Base-by-base conservation (phyloP, 805 yeast species). In the Yarrowia sp. region DNA sequence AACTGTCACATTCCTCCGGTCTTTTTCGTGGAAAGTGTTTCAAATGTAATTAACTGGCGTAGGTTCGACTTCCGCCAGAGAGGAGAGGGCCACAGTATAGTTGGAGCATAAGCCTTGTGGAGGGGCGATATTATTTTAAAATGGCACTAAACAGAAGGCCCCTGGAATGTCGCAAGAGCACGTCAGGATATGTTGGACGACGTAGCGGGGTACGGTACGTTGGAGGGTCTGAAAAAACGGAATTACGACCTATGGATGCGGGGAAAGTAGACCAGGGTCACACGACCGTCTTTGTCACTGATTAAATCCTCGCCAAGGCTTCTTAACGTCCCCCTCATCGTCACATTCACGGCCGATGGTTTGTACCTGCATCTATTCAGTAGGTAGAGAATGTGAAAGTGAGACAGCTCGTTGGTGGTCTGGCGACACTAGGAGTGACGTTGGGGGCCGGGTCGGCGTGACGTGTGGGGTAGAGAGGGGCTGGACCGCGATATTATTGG, bases 281-380 rank as follows among this genome's bases (percentile, higher is more conserved):
- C 30, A 24, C 30, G 30, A 24, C 30, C 30, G 30, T 1, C 30
- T 24, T 24, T 24, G 30, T 24, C 30, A 24, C 6, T 7, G 30
- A 24, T 24, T 24, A 0, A 24, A 24, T 24, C 30, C 3, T 24
- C 30, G 30, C 30, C 30, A 24, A 12, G n/a, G 8, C 42, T 39
- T 6, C 42, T 39, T 3, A 14, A 39, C 42, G 42, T 39, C 30
- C 42, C 14, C 42, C n/a, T 39, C n/a, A 12, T 13, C 17, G 12
- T 43, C 46, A 43, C 46, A 43, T 43, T 43, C 46, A 43, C 46
- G 14, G 24, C 9, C 24, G 14, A 43, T 43, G 17, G 50, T 20
- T 24, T 49, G 55, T 49, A 49, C 55, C 55, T 49, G 55, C 55
- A 33, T 49, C 24, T 33, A n/a, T 49, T 40, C 53, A 47, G 52